phyloP scores from a whole-genome alignment of 1,284 basidiomycete species.

The Somion occarium region DNA sequence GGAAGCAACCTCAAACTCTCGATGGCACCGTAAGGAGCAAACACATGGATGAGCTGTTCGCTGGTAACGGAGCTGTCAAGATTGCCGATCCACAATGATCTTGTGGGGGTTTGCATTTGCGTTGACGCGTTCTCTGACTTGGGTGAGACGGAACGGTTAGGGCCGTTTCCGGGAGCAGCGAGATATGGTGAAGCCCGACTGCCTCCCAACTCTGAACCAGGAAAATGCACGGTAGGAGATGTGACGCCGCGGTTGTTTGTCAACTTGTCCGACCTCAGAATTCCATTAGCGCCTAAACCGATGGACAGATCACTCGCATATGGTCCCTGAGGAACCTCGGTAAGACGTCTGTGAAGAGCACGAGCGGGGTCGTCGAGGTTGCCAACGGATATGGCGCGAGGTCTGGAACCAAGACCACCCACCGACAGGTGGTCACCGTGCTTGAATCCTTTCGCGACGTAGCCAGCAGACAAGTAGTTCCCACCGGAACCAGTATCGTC shows the following conservation, averaged over 20 bases:
- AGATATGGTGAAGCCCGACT: slow-evolving; percentile 64
- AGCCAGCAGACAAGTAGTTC: slow-evolving; percentile 49
- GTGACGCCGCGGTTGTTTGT: slow-evolving; percentile 36
- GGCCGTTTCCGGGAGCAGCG: slow-evolving; percentile 49
- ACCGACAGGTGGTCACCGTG: slow-evolving; percentile 59
- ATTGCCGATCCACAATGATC: slow-evolving; percentile 97
- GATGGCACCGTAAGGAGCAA: slow-evolving; percentile 94
- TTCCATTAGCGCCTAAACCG: slow-evolving; percentile 42
- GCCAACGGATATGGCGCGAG: slow-evolving; percentile 89
- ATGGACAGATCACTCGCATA: slow-evolving; percentile 55
- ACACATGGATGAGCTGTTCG: slow-evolving; percentile 91
- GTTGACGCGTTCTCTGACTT: slow-evolving; percentile 65
- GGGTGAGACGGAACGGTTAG: slow-evolving; percentile 71
- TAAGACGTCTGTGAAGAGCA: slow-evolving; percentile 59
- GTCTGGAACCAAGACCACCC: slow-evolving; percentile 46
- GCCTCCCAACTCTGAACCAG: slow-evolving; percentile 46
- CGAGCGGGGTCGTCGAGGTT: slow-evolving; percentile 73
- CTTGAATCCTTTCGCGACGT: slow-evolving; percentile 71
- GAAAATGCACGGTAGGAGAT: slow-evolving; percentile 67
- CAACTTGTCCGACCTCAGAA: slow-evolving; percentile 55
- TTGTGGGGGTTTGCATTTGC: slow-evolving; percentile 86
- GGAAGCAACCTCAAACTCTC: slow-evolving; percentile 91
- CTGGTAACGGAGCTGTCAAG: slow-evolving; percentile 90
- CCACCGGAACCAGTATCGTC: slow-evolving; percentile 43
- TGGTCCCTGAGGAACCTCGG: slow-evolving; percentile 47